These are phyloP conservation scores for Dioscorea alata DNA, from an alignment of 106 monocot species.

Conservation along the genomic window DNA sequence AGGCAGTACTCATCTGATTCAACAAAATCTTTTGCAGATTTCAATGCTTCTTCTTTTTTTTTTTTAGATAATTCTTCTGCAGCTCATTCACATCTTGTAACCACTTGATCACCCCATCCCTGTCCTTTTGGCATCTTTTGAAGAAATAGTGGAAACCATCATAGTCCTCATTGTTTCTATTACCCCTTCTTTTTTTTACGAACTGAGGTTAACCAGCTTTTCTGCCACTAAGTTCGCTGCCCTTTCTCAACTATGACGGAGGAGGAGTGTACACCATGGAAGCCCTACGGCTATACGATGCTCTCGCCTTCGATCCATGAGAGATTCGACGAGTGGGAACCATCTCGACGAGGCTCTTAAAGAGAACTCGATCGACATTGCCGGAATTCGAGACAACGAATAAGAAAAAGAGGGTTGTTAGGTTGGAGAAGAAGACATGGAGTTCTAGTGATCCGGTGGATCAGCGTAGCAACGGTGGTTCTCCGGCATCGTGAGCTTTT, in stretches of 20 bases:
- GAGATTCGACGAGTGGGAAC: conserved; percentile 91
- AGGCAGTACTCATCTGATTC: conserved; percentile 39
- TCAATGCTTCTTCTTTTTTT: conserved; percentile 69
- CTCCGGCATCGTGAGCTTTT: not conserved
- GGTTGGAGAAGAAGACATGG: not conserved
- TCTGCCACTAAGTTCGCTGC: conserved; percentile 23
- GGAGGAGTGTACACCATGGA: conserved; percentile 74
- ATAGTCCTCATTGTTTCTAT: conserved; percentile 3
- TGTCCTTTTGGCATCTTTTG: conserved; percentile 32
- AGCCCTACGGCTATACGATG: conserved; percentile 62
- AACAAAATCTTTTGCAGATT: conserved; percentile 48
- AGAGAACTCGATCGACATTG: conserved; percentile 72
- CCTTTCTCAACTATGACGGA: conserved; percentile 50
- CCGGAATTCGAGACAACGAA: conserved; percentile 14
- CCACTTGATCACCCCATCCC: conserved; percentile 43
- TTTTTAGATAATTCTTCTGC: conserved; percentile 62
- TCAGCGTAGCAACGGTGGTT: not conserved
- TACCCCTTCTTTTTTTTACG: conserved; percentile 40
- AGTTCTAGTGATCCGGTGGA: conserved; percentile 1
- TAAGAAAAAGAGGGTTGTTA: conserved; percentile 4
- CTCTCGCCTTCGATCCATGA: conserved; percentile 74
- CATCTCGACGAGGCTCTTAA: no score
- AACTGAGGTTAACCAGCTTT: conserved; percentile 24
- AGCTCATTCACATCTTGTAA: conserved; percentile 58
- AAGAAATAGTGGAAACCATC: conserved; percentile 13